phyloP scores from a whole-genome alignment of 495 filamentous ascomycete genomes.

The Lindgomyces ingoldianus region DNA sequence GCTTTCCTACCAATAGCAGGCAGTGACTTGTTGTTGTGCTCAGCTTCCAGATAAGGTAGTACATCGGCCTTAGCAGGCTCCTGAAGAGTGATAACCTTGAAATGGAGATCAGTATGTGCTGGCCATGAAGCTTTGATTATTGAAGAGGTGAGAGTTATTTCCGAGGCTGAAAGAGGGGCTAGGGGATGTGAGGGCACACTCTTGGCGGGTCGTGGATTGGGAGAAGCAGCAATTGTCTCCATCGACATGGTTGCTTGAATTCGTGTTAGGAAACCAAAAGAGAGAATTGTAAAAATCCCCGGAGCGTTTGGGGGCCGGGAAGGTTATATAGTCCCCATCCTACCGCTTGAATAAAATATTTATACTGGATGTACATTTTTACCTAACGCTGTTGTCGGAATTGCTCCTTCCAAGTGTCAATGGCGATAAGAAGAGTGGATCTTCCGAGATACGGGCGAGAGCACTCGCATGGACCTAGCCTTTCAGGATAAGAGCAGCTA shows the following conservation, averaged over 20 bases:
- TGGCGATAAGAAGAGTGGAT: conserved; percentile 21
- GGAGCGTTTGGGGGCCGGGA: not conserved
- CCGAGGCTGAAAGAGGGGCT: conserved; percentile 58
- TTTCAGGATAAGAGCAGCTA: not conserved
- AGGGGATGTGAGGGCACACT: conserved; percentile 54
- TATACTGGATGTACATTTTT: not conserved
- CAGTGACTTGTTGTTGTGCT: conserved; percentile 40
- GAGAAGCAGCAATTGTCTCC: conserved; percentile 26
- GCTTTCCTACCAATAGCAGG: conserved; percentile 54
- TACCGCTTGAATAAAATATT: not conserved
- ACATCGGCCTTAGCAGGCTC: conserved; percentile 65
- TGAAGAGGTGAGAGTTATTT: conserved; percentile 53
- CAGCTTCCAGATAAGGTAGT: conserved; percentile 55
- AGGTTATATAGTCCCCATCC: not conserved
- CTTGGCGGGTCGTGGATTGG: conserved; percentile 18
- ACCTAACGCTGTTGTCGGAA: conserved; percentile 5
- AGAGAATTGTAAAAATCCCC: not conserved
- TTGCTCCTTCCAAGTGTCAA: not conserved
- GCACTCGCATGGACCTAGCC: conserved; percentile 15
- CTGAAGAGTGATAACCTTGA: conserved; percentile 65
- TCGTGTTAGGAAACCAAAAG: not conserved
- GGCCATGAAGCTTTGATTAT: conserved; percentile 56
- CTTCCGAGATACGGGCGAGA: conserved; percentile 19
- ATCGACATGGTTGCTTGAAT: conserved; percentile 27
- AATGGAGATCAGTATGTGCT: conserved; percentile 54